A percentile compares a stretch with the other conserved stretches of the same genome.
Evolutionary conservation across 2,329 filamentous ascomycete genomes (phyloP).

Genomic region (Chaetomium sp.): DNA sequence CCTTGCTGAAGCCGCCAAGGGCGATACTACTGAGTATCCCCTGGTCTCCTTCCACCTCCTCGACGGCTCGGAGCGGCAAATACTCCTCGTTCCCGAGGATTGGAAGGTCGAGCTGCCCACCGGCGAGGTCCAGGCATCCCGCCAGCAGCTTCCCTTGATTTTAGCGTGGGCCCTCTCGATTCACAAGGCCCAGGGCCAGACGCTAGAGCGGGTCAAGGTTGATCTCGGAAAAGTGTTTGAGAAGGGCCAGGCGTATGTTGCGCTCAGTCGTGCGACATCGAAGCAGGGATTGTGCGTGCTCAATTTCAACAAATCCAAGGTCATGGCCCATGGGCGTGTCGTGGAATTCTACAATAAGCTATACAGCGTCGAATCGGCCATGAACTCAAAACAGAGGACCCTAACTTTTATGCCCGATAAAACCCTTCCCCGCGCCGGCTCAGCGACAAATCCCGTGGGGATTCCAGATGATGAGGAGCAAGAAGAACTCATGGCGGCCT

Average conservation of each 20-base stretch:
- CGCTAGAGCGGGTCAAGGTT: constrained; percentile 87
- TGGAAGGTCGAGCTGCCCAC: constrained; percentile 98
- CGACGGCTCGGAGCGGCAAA: constrained; percentile 67
- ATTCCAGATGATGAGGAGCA: constrained; percentile 43
- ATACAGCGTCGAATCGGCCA: constrained; percentile 56
- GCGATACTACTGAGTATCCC: constrained; percentile 61
- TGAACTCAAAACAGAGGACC: constrained; percentile 26
- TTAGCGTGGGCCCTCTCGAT: constrained; percentile 96
- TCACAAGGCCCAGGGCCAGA: constrained; percentile 96
- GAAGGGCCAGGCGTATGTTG: constrained; percentile 96
- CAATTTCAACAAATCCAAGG: constrained; percentile 81
- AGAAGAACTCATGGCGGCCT: constrained; percentile 42
- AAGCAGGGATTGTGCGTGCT: constrained; percentile 83
- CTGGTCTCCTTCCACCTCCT: constrained; percentile 76
- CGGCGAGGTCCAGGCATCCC: constrained; percentile 85
- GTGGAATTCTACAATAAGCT: constrained; percentile 79
- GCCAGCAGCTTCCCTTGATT: constrained; percentile 78
- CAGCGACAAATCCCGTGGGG: constrained; percentile 4
- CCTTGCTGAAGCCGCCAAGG: constrained; percentile 36
- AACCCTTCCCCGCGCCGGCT: neutral
- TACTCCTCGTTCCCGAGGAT: constrained; percentile 78
- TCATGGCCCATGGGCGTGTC: constrained; percentile 89
- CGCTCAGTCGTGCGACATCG: constrained; percentile 82
- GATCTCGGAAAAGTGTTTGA: constrained; percentile 90
- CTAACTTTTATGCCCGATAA: constrained; percentile 37